A percentile compares a stretch with the other conserved stretches of the same genome.
Evolutionary conservation across 345 rosid species (phyloP).

Genomic region (Raphanus sativus): DNA sequence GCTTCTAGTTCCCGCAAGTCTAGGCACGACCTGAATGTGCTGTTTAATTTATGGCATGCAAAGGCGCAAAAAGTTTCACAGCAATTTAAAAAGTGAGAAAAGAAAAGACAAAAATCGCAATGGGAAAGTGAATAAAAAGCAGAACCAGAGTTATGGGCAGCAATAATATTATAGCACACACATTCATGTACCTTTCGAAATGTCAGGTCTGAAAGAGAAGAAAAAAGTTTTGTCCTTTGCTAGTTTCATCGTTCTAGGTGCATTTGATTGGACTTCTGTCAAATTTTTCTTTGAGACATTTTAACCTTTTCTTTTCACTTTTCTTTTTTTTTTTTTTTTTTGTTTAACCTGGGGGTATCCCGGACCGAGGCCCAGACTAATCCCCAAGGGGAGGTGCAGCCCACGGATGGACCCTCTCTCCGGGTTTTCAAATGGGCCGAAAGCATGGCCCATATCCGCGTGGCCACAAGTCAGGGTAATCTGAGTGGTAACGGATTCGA

Average conservation of each 20-base stretch:
- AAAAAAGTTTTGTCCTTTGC: slow-evolving; percentile 36
- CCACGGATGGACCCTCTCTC: too few relatives aligned
- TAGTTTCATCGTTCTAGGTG: slow-evolving; percentile 28
- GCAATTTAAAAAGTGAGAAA: background rate
- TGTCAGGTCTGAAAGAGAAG: background rate
- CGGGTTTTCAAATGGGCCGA: too few relatives aligned
- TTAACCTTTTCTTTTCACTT: background rate
- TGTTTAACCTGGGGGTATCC: too few relatives aligned
- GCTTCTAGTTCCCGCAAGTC: background rate
- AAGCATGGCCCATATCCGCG: too few relatives aligned
- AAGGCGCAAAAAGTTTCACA: slow-evolving; percentile 11
- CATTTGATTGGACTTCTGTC: slow-evolving; percentile 30
- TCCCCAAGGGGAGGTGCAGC: too few relatives aligned
- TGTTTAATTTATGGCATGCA: slow-evolving; percentile 34
- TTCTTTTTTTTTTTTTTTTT: too few relatives aligned
- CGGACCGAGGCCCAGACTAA: too few relatives aligned
- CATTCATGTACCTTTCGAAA: background rate
- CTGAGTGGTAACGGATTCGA: too few relatives aligned
- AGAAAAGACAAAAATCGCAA: slow-evolving; percentile 6
- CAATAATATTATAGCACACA: background rate
- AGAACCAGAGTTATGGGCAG: slow-evolving; percentile 34
- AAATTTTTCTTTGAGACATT: background rate
- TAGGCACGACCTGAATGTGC: slow-evolving; percentile 1
- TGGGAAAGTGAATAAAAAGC: slow-evolving; percentile 24
- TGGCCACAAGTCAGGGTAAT: too few relatives aligned